Conservation (phyloP, 768 basidiomycete genomes). For the Agaricus bisporus region DNA sequence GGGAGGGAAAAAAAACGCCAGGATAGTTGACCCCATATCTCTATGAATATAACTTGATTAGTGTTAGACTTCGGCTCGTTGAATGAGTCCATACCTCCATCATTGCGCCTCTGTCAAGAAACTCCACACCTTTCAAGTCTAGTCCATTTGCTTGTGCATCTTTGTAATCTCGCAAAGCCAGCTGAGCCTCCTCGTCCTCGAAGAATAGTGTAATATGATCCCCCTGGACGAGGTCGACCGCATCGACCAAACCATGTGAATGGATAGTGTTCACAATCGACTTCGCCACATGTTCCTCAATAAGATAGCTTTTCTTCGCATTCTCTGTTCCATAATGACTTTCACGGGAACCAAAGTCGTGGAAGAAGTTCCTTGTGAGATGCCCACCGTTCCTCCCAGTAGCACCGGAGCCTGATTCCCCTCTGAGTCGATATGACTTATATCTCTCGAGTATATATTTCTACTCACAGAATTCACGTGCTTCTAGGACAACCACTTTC, state of each 20-base stretch:
- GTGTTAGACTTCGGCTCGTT: not conserved
- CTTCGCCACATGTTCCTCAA: conserved; percentile 53
- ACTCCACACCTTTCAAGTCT: conserved; percentile 31
- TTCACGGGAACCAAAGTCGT: conserved; percentile 34
- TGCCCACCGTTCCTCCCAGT: conserved; percentile 84
- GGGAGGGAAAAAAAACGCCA: conserved; percentile 41
- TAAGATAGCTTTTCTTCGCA: conserved; percentile 40
- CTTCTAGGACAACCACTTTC: conserved; percentile 69
- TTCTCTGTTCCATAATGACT: conserved; percentile 44
- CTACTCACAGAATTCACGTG: conserved; percentile 76
- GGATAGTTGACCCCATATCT: conserved; percentile 44
- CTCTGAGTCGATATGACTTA: not conserved
- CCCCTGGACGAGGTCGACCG: conserved; percentile 59
- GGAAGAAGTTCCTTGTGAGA: conserved; percentile 46
- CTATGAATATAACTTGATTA: conserved; percentile 17
- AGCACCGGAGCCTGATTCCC: conserved; percentile 57
- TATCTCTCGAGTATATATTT: conserved; percentile 1
- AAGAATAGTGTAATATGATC: conserved; percentile 46
- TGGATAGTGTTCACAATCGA: conserved; percentile 46
- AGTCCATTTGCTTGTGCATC: conserved; percentile 31
- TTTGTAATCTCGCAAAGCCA: conserved; percentile 38
- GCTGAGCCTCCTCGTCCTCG: conserved; percentile 35
- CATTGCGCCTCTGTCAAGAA: conserved; percentile 42
- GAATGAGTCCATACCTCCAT: conserved; percentile 27
- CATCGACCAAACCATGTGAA: conserved; percentile 31